Evolutionary conservation across 805 yeast genomes (phyloP).

Genomic region (Maudiozyma saulgeensis): DNA sequence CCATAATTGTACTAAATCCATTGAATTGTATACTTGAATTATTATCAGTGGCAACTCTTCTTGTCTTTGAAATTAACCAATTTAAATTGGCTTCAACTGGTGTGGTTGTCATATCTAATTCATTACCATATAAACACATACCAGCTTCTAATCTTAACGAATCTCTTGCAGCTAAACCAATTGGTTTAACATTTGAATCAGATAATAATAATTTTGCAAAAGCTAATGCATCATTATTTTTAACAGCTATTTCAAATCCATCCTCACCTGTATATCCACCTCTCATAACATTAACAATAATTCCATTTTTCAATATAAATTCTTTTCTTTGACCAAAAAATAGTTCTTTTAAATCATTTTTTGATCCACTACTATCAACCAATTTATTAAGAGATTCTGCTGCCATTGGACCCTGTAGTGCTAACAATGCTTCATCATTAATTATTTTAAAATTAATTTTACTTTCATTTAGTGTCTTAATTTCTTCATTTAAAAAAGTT

Average conservation of each 20-base stretch:
- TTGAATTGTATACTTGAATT: constrained; percentile 44
- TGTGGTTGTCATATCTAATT: constrained; percentile 64
- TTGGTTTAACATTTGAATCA: constrained; percentile 58
- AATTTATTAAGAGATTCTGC: constrained; percentile 54
- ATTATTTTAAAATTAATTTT: constrained; percentile 37
- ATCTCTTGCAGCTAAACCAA: constrained; percentile 97
- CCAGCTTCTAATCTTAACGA: constrained; percentile 95
- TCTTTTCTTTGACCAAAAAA: constrained; percentile 59
- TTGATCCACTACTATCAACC: constrained; percentile 32
- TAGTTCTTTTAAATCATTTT: constrained; percentile 39
- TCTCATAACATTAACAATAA: constrained; percentile 70
- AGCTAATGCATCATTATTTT: constrained; percentile 45
- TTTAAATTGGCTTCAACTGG: constrained; percentile 85
- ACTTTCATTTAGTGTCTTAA: constrained; percentile 25
- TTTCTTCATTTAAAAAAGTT: constrained; percentile 48
- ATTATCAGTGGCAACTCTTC: constrained; percentile 37
- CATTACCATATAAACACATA: constrained; percentile 95
- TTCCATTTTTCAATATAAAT: constrained; percentile 30
- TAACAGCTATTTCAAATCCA: constrained; percentile 87
- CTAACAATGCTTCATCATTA: constrained; percentile 63
- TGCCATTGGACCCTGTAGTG: constrained; percentile 89
- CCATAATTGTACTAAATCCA: constrained; percentile 61
- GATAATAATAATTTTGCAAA: constrained; percentile 55
- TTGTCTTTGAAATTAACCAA: constrained; percentile 80
- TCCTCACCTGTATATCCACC: constrained; percentile 99